Evolutionary conservation across 345 rosid species (phyloP).

Genomic region (Salix arbutifolia): DNA sequence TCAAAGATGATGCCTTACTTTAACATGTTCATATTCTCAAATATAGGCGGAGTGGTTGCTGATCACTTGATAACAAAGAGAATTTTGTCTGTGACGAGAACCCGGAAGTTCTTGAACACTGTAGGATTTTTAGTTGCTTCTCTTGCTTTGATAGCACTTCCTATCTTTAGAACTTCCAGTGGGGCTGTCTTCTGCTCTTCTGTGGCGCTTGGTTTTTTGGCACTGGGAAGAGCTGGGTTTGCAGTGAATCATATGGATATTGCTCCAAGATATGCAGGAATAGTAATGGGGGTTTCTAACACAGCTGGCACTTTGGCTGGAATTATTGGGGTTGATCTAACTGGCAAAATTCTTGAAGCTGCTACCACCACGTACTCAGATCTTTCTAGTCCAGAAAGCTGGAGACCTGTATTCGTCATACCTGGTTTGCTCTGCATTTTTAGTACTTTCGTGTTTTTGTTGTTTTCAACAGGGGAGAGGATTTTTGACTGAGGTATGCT

Average conservation of each 20-base stretch:
- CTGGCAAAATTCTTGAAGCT: constrained; percentile 85
- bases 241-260: constrained; percentile 99
- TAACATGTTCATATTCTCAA: constrained; percentile 95
- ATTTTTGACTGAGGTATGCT: constrained; percentile 67
- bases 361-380: constrained; percentile 65
- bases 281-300: constrained; percentile 95
- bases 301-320: constrained; percentile 98
- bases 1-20: constrained; percentile 97
- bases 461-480: constrained; percentile 89
- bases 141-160: constrained; percentile 72
- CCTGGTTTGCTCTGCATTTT: constrained; percentile 83
- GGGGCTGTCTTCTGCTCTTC: constrained; percentile 91
- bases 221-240: constrained; percentile 94
- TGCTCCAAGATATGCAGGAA: constrained; percentile 93
- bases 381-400: constrained; percentile 91
- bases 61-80: constrained; percentile 79
- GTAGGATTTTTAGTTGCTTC: constrained; percentile 79
- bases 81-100: constrained; percentile 68
- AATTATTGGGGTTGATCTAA: constrained; percentile 80
- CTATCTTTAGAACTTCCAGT: constrained; percentile 62
- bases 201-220: constrained; percentile 84
- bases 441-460: constrained; percentile 67
- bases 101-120: constrained; percentile 77
- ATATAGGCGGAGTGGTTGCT: constrained; percentile 87
- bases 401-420: constrained; percentile 77